Conservation (phyloP, 768 basidiomycete species). For the Pholiota conissans region DNA sequence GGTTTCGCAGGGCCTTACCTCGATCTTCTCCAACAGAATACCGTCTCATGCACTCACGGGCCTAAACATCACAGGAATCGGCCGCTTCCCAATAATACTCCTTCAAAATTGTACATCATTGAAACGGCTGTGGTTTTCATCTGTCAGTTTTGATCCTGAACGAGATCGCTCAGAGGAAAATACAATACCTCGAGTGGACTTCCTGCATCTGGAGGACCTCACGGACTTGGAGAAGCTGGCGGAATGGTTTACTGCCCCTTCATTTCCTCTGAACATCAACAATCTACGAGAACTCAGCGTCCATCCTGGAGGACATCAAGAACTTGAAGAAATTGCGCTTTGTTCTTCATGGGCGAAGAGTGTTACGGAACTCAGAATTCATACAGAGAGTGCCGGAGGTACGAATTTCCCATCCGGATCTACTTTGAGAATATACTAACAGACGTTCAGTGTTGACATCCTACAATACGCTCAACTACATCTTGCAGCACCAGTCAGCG, state of each 20-base stretch:
- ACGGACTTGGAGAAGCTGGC: neutral
- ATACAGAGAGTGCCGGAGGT: neutral
- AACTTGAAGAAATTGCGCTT: neutral
- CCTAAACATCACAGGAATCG: neutral
- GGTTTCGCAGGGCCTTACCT: neutral
- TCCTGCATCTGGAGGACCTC: neutral
- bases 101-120: neutral
- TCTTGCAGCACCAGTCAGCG: neutral
- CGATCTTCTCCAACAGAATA: neutral
- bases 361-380: neutral
- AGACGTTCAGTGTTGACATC: neutral
- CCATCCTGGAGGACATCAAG: neutral
- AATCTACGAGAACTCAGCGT: neutral
- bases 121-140: neutral
- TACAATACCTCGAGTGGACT: neutral
- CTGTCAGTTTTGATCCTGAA: neutral
- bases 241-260: neutral
- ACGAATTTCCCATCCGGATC: neutral
- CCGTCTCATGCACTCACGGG: neutral
- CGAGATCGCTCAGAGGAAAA: neutral
- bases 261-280: neutral
- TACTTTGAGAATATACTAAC: neutral
- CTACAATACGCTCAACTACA: slow-evolving; percentile 2
- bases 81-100: neutral
- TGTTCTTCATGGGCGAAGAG: neutral